Conservation (phyloP, 2,329 filamentous ascomycete genomes). For the Xylaria sp. region DNA sequence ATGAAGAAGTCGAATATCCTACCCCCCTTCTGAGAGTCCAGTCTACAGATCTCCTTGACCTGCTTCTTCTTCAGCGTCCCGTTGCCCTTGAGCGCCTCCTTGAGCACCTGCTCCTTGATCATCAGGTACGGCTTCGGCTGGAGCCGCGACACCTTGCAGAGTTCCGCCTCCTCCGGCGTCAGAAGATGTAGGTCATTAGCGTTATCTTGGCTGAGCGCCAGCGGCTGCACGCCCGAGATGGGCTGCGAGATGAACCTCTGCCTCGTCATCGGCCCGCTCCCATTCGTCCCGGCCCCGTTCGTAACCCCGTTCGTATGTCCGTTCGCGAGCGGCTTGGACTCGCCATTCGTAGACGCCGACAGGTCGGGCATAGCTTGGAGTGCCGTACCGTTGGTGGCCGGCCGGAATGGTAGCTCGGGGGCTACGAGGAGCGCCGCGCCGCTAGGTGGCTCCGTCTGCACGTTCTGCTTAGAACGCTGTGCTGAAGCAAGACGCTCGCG, state of each 20-base stretch:
- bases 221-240: constrained; percentile 63
- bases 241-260: constrained; percentile 58
- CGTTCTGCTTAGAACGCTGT: constrained; percentile 69
- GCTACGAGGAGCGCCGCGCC: constrained; percentile 78
- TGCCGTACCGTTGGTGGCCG: constrained; percentile 37
- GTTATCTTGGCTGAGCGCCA: constrained; percentile 73
- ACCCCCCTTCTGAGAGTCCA: constrained; percentile 83
- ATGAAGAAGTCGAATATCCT: constrained; percentile 95
- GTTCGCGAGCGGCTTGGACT: constrained; percentile 57
- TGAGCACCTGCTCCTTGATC: constrained; percentile 90
- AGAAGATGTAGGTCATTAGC: constrained; percentile 84
- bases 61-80: constrained; percentile 93
- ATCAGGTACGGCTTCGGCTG: constrained; percentile 94
- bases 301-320: constrained; percentile 45
- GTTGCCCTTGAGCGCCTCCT: constrained; percentile 86
- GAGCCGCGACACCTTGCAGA: constrained; percentile 82
- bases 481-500: constrained; percentile 73
- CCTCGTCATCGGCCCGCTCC: constrained; percentile 47
- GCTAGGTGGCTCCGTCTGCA: constrained; percentile 69
- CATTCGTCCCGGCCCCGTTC: constrained; percentile 43
- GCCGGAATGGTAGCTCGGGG: constrained; percentile 72
- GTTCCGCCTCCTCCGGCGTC: constrained; percentile 78
- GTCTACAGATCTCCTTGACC: constrained; percentile 79
- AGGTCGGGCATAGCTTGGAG: constrained; percentile 27
- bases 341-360: constrained; percentile 48